Conservation (phyloP, 2,329 filamentous ascomycete species). For the Sclerotinia minor region DNA sequence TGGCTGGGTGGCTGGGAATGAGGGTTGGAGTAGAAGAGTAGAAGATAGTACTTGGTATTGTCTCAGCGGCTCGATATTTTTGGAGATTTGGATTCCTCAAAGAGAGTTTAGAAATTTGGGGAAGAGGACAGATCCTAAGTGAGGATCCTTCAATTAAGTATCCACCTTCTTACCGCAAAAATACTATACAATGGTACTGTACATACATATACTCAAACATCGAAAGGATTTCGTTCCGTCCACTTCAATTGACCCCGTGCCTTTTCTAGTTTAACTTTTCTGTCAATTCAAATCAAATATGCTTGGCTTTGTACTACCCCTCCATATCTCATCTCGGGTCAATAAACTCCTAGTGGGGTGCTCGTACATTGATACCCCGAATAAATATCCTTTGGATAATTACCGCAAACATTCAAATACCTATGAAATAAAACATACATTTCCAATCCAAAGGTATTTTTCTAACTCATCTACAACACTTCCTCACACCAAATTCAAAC, state of each 20-base stretch:
- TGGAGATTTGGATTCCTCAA: background rate
- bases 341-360: slow-evolving; percentile 21
- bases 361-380: slow-evolving; percentile 20
- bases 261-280: background rate
- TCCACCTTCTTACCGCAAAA: slow-evolving; percentile 5
- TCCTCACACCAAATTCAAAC: background rate
- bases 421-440: background rate
- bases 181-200: background rate
- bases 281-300: background rate
- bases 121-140: background rate
- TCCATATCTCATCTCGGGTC: slow-evolving; percentile 22
- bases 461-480: background rate
- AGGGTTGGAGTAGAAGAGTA: too few species aligned
- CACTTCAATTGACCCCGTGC: background rate
- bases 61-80: background rate
- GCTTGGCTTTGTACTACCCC: slow-evolving; percentile 10
- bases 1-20: too few species aligned
- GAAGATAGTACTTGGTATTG: background rate
- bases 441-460: background rate
- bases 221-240: background rate
- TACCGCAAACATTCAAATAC: background rate
- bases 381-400: background rate
- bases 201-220: background rate
- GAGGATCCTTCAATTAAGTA: background rate
- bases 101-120: background rate